Evolutionary conservation across 2,329 filamentous ascomycete species (phyloP).

Genomic region (Samsoniella hepiali): DNA sequence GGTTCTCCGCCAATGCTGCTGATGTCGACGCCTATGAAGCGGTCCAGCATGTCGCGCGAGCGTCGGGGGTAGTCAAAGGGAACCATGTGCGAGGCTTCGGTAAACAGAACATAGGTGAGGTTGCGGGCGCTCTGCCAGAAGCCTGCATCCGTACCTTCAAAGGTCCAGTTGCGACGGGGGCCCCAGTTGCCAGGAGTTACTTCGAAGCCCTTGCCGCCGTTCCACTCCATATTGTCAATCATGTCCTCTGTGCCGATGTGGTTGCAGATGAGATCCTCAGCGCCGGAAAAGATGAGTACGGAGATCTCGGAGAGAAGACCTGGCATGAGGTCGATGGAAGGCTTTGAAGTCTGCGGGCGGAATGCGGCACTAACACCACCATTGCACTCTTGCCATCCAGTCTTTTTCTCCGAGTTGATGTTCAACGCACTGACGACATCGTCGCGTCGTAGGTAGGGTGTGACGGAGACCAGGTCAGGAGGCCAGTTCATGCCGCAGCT

Average conservation of each 20-base stretch:
- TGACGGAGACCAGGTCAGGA: slow-evolving; percentile 73
- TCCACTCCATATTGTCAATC: slow-evolving; percentile 89
- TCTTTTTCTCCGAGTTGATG: slow-evolving; percentile 74
- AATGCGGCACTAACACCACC: slow-evolving; percentile 74
- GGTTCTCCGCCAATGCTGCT: slow-evolving; percentile 79
- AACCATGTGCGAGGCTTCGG: slow-evolving; percentile 97
- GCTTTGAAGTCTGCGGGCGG: slow-evolving; percentile 64
- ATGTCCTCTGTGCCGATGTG: slow-evolving; percentile 89
- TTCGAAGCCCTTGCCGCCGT: slow-evolving; percentile 88
- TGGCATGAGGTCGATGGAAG: slow-evolving; percentile 72
- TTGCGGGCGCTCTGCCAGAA: slow-evolving; percentile 95
- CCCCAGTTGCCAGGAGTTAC: slow-evolving; percentile 82
- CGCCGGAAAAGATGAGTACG: slow-evolving; percentile 85
- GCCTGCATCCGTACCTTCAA: slow-evolving; percentile 82
- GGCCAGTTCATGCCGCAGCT: slow-evolving; percentile 99
- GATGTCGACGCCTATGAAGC: slow-evolving; percentile 92
- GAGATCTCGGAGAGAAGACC: slow-evolving; percentile 73
- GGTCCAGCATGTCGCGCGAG: slow-evolving; percentile 92
- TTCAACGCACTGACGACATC: slow-evolving; percentile 81
- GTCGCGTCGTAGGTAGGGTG: slow-evolving; percentile 77
- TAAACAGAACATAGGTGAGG: slow-evolving; percentile 90
- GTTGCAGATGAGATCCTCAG: slow-evolving; percentile 95
- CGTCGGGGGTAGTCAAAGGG: slow-evolving; percentile 88
- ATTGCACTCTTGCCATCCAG: slow-evolving; percentile 89
- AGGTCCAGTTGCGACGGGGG: slow-evolving; percentile 89